Base-by-base conservation (phyloP, 768 basidiomycete species). In the Russula foetens region DNA sequence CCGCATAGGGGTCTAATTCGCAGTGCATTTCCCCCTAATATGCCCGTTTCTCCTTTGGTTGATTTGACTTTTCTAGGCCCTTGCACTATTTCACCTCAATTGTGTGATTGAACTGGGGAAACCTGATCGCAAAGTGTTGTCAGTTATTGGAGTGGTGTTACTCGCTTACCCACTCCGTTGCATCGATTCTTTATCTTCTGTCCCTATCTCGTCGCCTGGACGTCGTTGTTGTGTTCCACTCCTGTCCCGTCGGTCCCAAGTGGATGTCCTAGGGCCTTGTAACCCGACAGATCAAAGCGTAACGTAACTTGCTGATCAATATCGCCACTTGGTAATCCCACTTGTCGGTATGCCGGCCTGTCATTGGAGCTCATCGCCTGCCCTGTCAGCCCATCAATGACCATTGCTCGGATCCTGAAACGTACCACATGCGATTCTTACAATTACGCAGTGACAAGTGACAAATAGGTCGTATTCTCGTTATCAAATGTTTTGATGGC, bases 231-330 rank as follows among this genome's bases (percentile, higher is more conserved):
- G 8, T n/a, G n/a, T n/a, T n/a, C n/a, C n/a, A n/a, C 26, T 28
- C n/a, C 35, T 41, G 24, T 23, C 6, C 47, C 43, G 29, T 58
- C 35, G 35, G 35, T 35, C 9, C 14, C 39, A 7, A 3, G 23
- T 26, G 19, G n/a, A n/a, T 11, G 24, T 59, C 31, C 50, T 45
- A 51, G 48, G 49, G 47, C 15, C 39, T 35, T 58, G 33, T 11
- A n/a, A 38, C 21, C 3, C 26, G 24, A 19, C 39, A n/a, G n/a
- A 44, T 44, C 53, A 50, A 28, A 31, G 1, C 2, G 17, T 55
- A 53, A 60, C 59, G 59, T 60, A 60, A 60, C 53, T n/a, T 21
- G 14, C 43, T 51, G 48, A 61, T 56, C 55, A 46, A 61, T 61
- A 29, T 61, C 60, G 26, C 43, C 12, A 8, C 39, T n/a, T n/a